Percentiles rank a stretch among this genome's conserved stretches.
Conservation (phyloP, 495 filamentous ascomycete genomes). For the Aspergillus coremiiformis region DNA sequence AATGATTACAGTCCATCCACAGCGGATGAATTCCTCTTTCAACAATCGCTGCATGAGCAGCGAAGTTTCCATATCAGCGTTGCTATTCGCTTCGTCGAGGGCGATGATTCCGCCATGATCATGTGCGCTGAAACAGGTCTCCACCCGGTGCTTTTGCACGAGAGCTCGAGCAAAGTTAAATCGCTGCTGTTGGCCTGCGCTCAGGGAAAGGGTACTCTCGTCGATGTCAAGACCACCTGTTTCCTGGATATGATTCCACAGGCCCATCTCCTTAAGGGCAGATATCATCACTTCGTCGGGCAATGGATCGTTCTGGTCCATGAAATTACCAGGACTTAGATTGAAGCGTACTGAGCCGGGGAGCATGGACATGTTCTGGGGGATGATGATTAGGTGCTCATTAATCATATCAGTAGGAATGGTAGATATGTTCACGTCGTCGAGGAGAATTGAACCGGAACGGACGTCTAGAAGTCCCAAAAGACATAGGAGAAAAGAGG, state of each 20-base stretch:
- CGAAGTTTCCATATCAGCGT: background rate
- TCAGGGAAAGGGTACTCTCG: too few relatives aligned
- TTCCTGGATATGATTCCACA: too few relatives aligned
- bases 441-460: background rate
- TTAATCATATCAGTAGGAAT: background rate
- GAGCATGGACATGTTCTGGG: background rate
- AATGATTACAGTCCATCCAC: background rate
- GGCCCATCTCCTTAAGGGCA: too few relatives aligned
- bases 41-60: background rate
- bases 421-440: background rate
- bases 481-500: background rate
- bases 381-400: background rate
- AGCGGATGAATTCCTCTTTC: background rate
- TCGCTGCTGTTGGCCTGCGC: too few relatives aligned
- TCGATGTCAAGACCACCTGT: too few relatives aligned
- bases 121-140: too few relatives aligned
- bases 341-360: conserved; percentile 1
- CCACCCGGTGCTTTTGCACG: too few relatives aligned
- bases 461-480: background rate
- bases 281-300: too few relatives aligned
- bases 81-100: background rate
- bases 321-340: background rate
- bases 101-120: background rate
- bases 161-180: too few relatives aligned
- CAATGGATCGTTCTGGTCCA: background rate